Base-by-base conservation (phyloP, 2,329 filamentous ascomycete genomes). In the Talaromyces amestolkiae region DNA sequence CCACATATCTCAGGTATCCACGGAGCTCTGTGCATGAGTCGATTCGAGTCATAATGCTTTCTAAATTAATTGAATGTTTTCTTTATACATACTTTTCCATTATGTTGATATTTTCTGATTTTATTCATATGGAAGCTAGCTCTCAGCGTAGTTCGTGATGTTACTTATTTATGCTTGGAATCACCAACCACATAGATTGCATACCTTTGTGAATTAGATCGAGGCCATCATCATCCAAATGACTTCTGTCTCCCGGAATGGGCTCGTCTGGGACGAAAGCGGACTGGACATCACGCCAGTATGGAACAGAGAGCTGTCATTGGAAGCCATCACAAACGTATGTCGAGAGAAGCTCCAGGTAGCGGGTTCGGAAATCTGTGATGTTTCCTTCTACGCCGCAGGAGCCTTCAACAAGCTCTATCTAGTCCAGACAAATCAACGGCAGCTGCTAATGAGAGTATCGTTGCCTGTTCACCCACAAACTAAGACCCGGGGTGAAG, bases 351-450 rank as follows among this genome's bases (percentile, higher is more conserved):
- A 31, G n/a, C 49, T 54, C 2, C 22, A 24, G 3, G 24, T 63
- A 24, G 1, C 7, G 37, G 7, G 9, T 2, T 45, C n/a, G 22
- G 35, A 17, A 13, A 8, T 10, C 11, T 53, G 33, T 15, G 22
- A 45, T 3, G 15, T 63, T 15, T 15, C 17, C n/a, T 56, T 63
- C 37, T 27, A 54, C 24, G 45, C 61, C 3, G 47, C 6, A 6
- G 49, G 61, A 31, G 61, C 47, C 24, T 63, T 63, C 61, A 63
- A 63, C 15, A 63, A 63, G 17, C 49, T 63, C 39, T 63, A 63
- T 41, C 49, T 54, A 41, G 24, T 45, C 4, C 24, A 15, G 24
- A 37, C 39, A 2, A 39, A 11, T 1, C 11, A 43, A 5, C 33
- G 13, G 10, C 17, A 27, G 7, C 37, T 63, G 3, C 17, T 63